A percentile compares a stretch with the other conserved stretches of the same genome.
These are phyloP conservation scores for Monilinia laxa DNA, from an alignment of 2,329 filamentous ascomycete genomes.

Conservation along the genomic window DNA sequence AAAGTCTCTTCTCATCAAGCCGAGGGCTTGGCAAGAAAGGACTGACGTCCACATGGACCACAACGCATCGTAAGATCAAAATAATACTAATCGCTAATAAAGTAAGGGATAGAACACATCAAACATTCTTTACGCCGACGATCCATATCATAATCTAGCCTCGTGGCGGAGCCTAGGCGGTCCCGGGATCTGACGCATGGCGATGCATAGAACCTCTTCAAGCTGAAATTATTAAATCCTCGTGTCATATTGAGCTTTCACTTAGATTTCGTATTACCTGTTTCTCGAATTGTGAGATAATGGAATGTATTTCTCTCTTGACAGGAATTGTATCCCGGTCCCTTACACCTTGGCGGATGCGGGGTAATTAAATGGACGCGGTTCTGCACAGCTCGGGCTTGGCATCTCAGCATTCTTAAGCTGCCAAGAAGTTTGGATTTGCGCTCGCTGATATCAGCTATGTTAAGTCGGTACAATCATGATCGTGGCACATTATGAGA, in stretches of 20 bases:
- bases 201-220: neutral
- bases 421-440: slow-evolving; percentile 21
- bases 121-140: slow-evolving; percentile 4
- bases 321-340: slow-evolving; percentile 11
- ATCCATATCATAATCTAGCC: slow-evolving; percentile 19
- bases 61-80: neutral
- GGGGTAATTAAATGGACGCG: slow-evolving; percentile 16
- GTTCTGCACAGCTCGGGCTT: slow-evolving; percentile 16
- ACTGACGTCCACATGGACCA: neutral
- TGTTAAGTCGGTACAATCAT: neutral
- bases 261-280: neutral
- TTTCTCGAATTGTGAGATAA: slow-evolving; percentile 7
- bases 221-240: neutral
- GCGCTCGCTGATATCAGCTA: slow-evolving; percentile 17
- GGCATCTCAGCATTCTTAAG: slow-evolving; percentile 16
- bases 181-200: neutral
- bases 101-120: neutral
- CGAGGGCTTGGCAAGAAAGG: neutral
- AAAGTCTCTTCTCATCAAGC: slow-evolving; percentile 7
- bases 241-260: neutral
- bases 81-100: neutral
- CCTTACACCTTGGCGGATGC: slow-evolving; percentile 15
- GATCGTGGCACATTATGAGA: neutral
- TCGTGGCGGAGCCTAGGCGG: neutral
- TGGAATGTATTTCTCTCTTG: slow-evolving; percentile 12